A percentile compares a stretch with the other conserved stretches of the same genome.
These are phyloP conservation scores for Boletus barrowsii DNA, from an alignment of 768 basidiomycete genomes.

Conservation along the genomic window DNA sequence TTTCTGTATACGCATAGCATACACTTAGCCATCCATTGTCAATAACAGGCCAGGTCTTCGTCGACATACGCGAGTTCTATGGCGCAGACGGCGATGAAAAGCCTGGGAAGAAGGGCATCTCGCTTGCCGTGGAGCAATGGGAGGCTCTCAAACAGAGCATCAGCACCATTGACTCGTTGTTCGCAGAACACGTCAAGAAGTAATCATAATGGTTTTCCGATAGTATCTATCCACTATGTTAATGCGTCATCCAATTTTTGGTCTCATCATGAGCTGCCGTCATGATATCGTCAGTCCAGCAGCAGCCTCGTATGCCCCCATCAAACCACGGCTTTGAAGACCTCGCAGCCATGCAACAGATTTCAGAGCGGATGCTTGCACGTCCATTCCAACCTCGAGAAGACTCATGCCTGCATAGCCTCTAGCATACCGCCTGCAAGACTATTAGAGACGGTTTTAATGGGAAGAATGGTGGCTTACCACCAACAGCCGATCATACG, in stretches of 20 bases:
- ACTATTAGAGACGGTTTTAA: slow-evolving; percentile 1
- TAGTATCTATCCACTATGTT: slow-evolving; percentile 1
- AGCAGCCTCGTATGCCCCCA: slow-evolving; percentile 68
- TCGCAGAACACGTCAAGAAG: slow-evolving; percentile 32
- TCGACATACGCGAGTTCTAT: slow-evolving; percentile 80
- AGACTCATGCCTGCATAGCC: slow-evolving; percentile 49
- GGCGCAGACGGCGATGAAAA: slow-evolving; percentile 56
- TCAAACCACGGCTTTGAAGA: slow-evolving; percentile 53
- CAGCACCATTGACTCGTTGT: slow-evolving; percentile 49
- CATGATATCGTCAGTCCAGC: slow-evolving; percentile 51
- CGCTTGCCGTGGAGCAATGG: slow-evolving; percentile 68
- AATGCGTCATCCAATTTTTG: not conserved
- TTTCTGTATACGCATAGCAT: not conserved
- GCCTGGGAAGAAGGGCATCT: slow-evolving; percentile 81
- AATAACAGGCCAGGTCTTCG: slow-evolving; percentile 42
- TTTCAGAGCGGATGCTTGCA: slow-evolving; percentile 53
- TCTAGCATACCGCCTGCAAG: slow-evolving; percentile 56
- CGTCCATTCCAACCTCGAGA: slow-evolving; percentile 62
- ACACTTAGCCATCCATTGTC: slow-evolving; percentile 29
- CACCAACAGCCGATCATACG: slow-evolving; percentile 66
- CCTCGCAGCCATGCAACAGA: slow-evolving; percentile 64
- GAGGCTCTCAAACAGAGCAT: slow-evolving; percentile 45
- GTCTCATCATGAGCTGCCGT: not conserved
- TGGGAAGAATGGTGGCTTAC: slow-evolving; percentile 40
- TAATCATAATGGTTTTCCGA: not conserved